phyloP scores from a whole-genome alignment of 495 filamentous ascomycete species.

The Penicillium taxi region DNA sequence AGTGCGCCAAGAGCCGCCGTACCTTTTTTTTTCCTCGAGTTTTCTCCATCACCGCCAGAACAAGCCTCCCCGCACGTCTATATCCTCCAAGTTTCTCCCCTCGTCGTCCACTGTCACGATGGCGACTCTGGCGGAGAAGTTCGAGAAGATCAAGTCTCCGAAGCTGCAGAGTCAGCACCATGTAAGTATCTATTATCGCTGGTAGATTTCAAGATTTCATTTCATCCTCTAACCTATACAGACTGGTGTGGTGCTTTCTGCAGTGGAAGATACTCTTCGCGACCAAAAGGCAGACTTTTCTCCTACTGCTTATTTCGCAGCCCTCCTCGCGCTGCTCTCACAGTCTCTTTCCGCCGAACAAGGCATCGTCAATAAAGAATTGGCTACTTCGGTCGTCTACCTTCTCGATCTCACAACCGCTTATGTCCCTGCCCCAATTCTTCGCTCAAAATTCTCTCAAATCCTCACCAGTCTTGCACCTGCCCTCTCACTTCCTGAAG shows the following conservation, averaged over 20 bases:
- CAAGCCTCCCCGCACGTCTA: conserved; percentile 25
- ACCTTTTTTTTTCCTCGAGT: conserved; percentile 29
- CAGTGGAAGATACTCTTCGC: conserved; percentile 84
- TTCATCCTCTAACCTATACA: conserved; percentile 39
- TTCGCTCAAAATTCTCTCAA: conserved; percentile 86
- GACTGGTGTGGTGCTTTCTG: conserved; percentile 81
- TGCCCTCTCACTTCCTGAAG: conserved; percentile 66
- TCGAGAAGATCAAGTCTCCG: conserved; percentile 92
- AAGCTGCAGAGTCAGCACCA: conserved; percentile 93
- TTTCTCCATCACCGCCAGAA: conserved; percentile 26
- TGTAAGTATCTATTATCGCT: conserved; percentile 41
- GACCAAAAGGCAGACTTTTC: conserved; percentile 75
- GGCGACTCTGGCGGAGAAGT: conserved; percentile 78
- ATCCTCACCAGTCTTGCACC: conserved; percentile 83
- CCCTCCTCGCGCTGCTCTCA: conserved; percentile 79
- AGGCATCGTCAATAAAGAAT: conserved; percentile 69
- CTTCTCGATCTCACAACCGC: conserved; percentile 85
- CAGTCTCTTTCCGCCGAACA: conserved; percentile 57
- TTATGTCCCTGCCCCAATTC: conserved; percentile 71
- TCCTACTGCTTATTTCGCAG: conserved; percentile 90
- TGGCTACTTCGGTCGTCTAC: conserved; percentile 85
- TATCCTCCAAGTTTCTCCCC: conserved; percentile 18
- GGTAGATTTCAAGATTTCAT: too few species aligned
- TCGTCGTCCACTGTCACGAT: conserved; percentile 32
- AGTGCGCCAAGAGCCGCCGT: conserved; percentile 27